Evolutionary conservation across 1,284 basidiomycete species (phyloP).

Genomic region (Rhodotorula mucilaginosa): DNA sequence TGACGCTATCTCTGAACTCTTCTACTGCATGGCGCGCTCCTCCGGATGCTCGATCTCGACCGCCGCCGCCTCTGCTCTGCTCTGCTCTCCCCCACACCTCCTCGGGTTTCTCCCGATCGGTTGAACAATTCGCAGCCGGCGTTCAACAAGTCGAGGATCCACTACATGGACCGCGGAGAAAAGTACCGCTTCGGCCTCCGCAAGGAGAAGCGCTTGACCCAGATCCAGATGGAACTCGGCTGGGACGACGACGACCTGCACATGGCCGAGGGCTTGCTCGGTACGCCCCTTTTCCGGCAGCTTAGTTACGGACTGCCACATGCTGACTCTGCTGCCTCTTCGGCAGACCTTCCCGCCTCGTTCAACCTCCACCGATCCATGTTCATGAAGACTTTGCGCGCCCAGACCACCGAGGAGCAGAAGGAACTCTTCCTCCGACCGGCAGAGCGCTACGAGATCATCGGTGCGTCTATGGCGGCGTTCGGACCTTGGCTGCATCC

Average conservation of each 20-base stretch:
- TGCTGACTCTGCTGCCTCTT: neutral
- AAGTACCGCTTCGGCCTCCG: slow-evolving; percentile 47
- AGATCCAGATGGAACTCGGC: slow-evolving; percentile 46
- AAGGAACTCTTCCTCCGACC: slow-evolving; percentile 29
- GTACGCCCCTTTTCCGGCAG: slow-evolving; percentile 30
- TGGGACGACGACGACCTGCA: slow-evolving; percentile 44
- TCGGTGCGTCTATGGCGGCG: slow-evolving; percentile 52
- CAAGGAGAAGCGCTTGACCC: slow-evolving; percentile 53
- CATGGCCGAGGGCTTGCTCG: slow-evolving; percentile 45
- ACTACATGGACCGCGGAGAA: slow-evolving; percentile 47
- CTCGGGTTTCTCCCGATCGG: neutral
- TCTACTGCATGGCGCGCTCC: neutral
- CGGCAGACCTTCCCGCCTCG: slow-evolving; percentile 35
- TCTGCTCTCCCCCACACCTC: too few species aligned
- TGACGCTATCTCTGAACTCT: neutral
- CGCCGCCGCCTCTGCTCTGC: neutral
- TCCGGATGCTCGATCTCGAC: neutral
- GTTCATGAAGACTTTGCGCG: slow-evolving; percentile 27
- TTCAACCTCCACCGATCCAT: slow-evolving; percentile 23
- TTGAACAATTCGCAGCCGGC: slow-evolving; percentile 51
- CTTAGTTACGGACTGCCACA: neutral
- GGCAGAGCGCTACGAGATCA: slow-evolving; percentile 55
- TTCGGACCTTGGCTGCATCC: too few species aligned
- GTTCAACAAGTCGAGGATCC: slow-evolving; percentile 64
- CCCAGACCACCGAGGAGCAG: slow-evolving; percentile 29